Percentiles rank a stretch among this genome's conserved stretches.
These are phyloP conservation scores for Magnaporthiopsis poae DNA, from an alignment of 2,329 filamentous ascomycete genomes.

Conservation along the genomic window DNA sequence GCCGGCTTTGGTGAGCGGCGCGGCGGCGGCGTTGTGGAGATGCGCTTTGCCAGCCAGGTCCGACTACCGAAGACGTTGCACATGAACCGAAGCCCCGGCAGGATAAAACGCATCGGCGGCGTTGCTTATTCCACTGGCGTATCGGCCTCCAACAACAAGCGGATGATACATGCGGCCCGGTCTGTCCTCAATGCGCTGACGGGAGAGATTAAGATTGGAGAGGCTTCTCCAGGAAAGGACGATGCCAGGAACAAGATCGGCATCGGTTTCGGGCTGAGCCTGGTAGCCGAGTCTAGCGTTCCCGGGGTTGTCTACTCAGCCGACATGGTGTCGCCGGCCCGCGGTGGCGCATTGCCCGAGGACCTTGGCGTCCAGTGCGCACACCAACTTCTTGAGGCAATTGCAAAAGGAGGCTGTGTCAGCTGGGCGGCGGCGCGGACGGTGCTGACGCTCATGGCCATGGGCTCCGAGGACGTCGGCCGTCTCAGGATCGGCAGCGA, in stretches of 20 bases:
- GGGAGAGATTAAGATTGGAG: conserved; percentile 82
- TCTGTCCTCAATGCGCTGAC: conserved; percentile 79
- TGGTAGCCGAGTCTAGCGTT: conserved; percentile 86
- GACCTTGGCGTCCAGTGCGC: conserved; percentile 84
- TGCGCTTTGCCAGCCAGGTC: conserved; percentile 88
- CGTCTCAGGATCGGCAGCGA: conserved; percentile 72
- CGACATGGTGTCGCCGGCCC: conserved; percentile 64
- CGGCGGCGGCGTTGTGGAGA: conserved; percentile 84
- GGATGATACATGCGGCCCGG: conserved; percentile 86
- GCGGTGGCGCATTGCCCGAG: conserved; percentile 76
- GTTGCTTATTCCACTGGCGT: conserved; percentile 92
- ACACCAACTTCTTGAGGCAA: conserved; percentile 75
- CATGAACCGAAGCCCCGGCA: conserved; percentile 67
- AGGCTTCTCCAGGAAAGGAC: conserved; percentile 35
- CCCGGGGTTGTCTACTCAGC: conserved; percentile 75
- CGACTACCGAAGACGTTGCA: conserved; percentile 90
- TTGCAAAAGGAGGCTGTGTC: conserved; percentile 74
- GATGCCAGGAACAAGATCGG: conserved; percentile 59
- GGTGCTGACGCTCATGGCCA: conserved; percentile 83
- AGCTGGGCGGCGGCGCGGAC: conserved; percentile 61
- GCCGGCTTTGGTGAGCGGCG: conserved; percentile 64
- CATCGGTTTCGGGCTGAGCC: conserved; percentile 79
- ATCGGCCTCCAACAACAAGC: conserved; percentile 80
- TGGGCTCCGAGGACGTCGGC: conserved; percentile 94
- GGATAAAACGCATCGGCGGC: conserved; percentile 79